Base-by-base conservation (phyloP, 2,329 filamentous ascomycete genomes). In the Beauveria medogensis region DNA sequence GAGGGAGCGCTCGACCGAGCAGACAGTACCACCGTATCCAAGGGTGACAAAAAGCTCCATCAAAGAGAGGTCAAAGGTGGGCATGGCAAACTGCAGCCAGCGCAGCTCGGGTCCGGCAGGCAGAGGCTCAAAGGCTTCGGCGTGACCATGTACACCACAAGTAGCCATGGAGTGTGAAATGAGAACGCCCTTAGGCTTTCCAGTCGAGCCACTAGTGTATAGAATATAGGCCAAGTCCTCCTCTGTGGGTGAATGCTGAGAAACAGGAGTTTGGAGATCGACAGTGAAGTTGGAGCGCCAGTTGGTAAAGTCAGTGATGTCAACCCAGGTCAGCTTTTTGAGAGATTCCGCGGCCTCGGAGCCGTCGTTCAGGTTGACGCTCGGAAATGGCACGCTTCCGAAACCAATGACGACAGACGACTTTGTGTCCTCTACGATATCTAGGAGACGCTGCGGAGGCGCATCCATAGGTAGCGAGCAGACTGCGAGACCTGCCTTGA, bases 91-190 rank as follows among this genome's bases (percentile, higher is more conserved):
- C 44, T 55, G 53, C 18, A 62, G 47, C 55, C 55, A 62, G 41
- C 61, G 61, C 34, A 62, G 40, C 28, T 57, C 53, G 3, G 61
- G 61, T 6, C 61, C 61, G 18, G 44, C 40, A 3, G 55, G 55
- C 5, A 62, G 51, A n/a, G 51, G 61, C 34, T 55, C 56, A 18
- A 57, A 57, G 2, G 46, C 61, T n/a, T 51, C 61, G n/a, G 55
- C 57, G 16, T 60, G 51, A 18, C 51, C 61, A 40, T 55, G 56
- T n/a, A 62, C 52, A 28, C 55, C 55, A 16, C 53, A 59, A 5
- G 52, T 62, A 18, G 61, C 61, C 50, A 59, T 57, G 22, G 91
- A 46, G 91, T 96, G n/a, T 10, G 59, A 90, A 92, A 81, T 96
- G 89, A 96, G 89, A 51, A 81, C 78, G 3, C 78, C 79, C 64